phyloP scores from a whole-genome alignment of 2,329 filamentous ascomycete genomes.

The Cytospora piceae region DNA sequence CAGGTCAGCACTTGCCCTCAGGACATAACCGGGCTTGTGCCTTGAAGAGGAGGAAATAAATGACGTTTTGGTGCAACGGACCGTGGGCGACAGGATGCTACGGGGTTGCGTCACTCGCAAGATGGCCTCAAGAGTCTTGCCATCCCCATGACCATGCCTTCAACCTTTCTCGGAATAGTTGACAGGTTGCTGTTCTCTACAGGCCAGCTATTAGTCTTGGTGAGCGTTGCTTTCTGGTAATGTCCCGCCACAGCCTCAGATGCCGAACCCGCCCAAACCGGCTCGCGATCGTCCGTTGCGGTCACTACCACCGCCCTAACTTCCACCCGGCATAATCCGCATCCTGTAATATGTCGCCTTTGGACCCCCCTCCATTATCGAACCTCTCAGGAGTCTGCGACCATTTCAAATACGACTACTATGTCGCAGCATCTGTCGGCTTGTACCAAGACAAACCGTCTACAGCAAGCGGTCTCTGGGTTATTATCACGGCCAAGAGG shows the following conservation, averaged over 20 bases:
- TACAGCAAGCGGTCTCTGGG: neutral
- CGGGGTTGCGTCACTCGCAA: slow-evolving; percentile 2
- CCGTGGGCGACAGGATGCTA: neutral
- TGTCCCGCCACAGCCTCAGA: neutral
- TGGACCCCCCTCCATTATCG: neutral
- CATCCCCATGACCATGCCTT: neutral
- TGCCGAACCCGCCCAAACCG: neutral
- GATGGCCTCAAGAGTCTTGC: neutral
- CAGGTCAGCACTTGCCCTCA: neutral
- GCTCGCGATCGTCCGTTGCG: neutral
- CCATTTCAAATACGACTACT: neutral
- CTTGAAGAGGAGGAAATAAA: slow-evolving; percentile 15
- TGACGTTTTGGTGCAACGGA: neutral
- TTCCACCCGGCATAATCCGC: neutral
- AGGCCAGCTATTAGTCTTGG: neutral
- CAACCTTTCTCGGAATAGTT: neutral
- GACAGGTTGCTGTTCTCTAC: neutral
- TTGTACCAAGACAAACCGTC: neutral
- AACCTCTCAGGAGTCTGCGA: neutral
- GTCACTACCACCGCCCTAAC: neutral
- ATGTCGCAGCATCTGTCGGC: slow-evolving; percentile 11
- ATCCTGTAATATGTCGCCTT: neutral
- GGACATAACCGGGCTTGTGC: neutral
- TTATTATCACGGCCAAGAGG: neutral
- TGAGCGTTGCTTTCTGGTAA: neutral